Conservation (phyloP, 768 basidiomycete genomes). For the Tephrocybe sp. region DNA sequence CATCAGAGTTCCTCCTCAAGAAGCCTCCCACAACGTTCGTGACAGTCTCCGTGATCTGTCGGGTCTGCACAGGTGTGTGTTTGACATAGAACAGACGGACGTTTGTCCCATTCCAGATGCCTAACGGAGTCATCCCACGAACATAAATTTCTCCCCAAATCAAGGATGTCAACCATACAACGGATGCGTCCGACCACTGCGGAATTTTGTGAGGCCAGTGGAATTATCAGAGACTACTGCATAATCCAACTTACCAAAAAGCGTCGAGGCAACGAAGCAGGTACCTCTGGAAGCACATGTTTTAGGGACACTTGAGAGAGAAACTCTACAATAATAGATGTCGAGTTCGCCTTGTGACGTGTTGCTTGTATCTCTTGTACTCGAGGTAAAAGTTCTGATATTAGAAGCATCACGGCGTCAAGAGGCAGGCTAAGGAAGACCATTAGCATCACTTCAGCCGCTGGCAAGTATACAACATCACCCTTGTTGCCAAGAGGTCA, state of each 20-base stretch:
- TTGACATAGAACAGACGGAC: constrained; percentile 92
- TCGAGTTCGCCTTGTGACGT: constrained; percentile 60
- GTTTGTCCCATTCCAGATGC: constrained; percentile 88
- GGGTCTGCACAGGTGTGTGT: constrained; percentile 68
- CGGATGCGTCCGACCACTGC: constrained; percentile 91
- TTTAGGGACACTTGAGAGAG: constrained; percentile 67
- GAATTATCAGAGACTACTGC: not conserved
- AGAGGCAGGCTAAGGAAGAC: constrained; percentile 67
- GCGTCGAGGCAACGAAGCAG: constrained; percentile 63
- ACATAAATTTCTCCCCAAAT: constrained; percentile 98
- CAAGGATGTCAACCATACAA: constrained; percentile 89
- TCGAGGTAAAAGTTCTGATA: constrained; percentile 85
- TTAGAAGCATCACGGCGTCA: constrained; percentile 83
- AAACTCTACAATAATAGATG: constrained; percentile 72
- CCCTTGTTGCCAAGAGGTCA: constrained; percentile 97
- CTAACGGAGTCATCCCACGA: constrained; percentile 81
- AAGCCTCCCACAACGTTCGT: constrained; percentile 82
- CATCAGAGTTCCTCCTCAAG: constrained; percentile 51
- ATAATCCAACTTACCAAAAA: constrained; percentile 61
- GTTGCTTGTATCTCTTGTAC: constrained; percentile 79
- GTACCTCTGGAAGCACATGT: constrained; percentile 72
- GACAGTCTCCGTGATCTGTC: constrained; percentile 77
- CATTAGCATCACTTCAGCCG: not conserved
- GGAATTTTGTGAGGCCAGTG: constrained; percentile 7
- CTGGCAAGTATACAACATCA: constrained; percentile 28